A percentile compares a stretch with the other conserved stretches of the same genome.
Conservation (phyloP, 2,329 filamentous ascomycete species). For the Diaporthe batatas region DNA sequence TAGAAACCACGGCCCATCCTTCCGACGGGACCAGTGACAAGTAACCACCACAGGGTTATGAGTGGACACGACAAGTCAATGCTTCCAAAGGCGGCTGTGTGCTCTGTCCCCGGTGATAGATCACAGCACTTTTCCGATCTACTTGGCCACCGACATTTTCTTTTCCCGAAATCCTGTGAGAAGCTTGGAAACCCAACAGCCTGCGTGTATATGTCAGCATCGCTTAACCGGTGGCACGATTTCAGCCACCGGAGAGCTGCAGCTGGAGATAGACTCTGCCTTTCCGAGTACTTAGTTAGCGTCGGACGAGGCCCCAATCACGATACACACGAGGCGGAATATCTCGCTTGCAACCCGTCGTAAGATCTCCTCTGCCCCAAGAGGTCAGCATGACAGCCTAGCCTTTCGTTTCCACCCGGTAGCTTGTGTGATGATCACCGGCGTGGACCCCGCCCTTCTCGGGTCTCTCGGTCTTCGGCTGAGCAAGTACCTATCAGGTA, state of each 20-base stretch:
- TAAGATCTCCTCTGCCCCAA: neutral
- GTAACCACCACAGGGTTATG: neutral
- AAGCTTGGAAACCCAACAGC: too few relatives aligned
- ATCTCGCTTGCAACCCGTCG: constrained; percentile 29
- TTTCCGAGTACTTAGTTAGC: constrained; percentile 17
- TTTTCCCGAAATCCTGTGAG: neutral
- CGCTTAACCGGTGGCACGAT: constrained; percentile 39
- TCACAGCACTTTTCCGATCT: neutral
- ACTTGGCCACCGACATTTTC: neutral
- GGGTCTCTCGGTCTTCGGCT: neutral
- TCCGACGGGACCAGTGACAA: neutral
- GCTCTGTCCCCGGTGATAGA: neutral
- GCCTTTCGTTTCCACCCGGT: neutral
- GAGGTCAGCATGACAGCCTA: neutral
- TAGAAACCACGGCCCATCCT: neutral
- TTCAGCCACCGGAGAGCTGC: constrained; percentile 42
- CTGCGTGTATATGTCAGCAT: neutral
- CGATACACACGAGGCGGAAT: constrained; percentile 20
- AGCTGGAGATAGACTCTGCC: constrained; percentile 15
- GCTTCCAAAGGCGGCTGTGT: neutral
- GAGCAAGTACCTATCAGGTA: neutral
- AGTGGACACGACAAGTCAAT: neutral
- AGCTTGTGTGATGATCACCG: neutral
- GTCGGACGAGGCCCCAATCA: constrained; percentile 30
- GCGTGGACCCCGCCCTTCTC: neutral